These are phyloP conservation scores for Ogataea naganishii DNA, from an alignment of 805 yeast species.

Conservation along the genomic window DNA sequence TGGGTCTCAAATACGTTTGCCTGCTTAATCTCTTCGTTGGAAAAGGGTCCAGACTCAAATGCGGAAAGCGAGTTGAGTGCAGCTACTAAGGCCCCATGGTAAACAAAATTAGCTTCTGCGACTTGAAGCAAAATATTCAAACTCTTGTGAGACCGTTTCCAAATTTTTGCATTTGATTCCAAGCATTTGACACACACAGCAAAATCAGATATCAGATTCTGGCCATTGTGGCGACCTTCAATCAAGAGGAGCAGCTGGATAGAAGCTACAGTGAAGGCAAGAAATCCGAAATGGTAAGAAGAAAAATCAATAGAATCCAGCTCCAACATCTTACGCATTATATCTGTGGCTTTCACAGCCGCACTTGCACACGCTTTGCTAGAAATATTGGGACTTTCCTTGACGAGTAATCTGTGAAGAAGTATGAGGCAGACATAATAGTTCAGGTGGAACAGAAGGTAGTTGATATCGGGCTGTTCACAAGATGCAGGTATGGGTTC, in stretches of 20 bases:
- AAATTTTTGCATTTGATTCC: slow-evolving; percentile 3
- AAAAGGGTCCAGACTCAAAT: too few relatives aligned
- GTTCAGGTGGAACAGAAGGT: slow-evolving; percentile 15
- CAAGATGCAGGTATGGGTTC: slow-evolving; percentile 4
- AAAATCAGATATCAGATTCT: slow-evolving; percentile 3
- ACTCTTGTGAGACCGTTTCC: slow-evolving; percentile 8
- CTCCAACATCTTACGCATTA: slow-evolving; percentile 1
- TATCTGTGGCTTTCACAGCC: slow-evolving; percentile 10
- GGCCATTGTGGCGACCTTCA: slow-evolving; percentile 1
- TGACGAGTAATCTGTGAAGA: slow-evolving; percentile 14
- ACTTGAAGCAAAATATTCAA: slow-evolving; percentile 3
- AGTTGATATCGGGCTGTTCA: slow-evolving; percentile 4
- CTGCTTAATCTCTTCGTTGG: too few relatives aligned
- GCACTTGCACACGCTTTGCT: slow-evolving; percentile 12
- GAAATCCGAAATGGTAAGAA: slow-evolving; percentile 9
- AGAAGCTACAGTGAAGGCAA: slow-evolving; percentile 6
- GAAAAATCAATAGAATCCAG: slow-evolving; percentile 1
- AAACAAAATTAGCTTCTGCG: slow-evolving; percentile 6
- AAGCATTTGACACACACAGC: slow-evolving; percentile 8
- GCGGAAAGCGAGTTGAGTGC: too few relatives aligned
- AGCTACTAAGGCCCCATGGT: too few relatives aligned
- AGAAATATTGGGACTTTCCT: slow-evolving; percentile 6
- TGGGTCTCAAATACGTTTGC: too few relatives aligned
- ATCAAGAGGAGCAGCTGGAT: slow-evolving; percentile 6
- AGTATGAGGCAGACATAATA: slow-evolving; percentile 14